Percentiles rank a stretch among this genome's conserved stretches.
These are phyloP conservation scores for Letharia lupina DNA, from an alignment of 495 filamentous ascomycete species.

Conservation along the genomic window DNA sequence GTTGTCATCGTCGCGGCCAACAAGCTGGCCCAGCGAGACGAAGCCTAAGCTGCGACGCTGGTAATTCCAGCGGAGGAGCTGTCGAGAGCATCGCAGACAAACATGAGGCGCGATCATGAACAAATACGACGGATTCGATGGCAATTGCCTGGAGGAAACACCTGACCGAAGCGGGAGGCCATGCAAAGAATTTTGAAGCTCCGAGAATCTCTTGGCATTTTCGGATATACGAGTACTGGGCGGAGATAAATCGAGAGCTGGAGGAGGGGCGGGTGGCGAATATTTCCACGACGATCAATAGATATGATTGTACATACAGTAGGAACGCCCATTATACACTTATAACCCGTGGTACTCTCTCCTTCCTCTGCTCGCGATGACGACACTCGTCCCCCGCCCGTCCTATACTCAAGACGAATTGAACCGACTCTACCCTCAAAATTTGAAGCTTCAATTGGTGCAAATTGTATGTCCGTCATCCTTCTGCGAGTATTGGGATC, in stretches of 20 bases:
- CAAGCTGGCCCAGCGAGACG: slow-evolving; percentile 12
- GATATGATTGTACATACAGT: too few relatives aligned
- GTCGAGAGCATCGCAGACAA: slow-evolving; percentile 18
- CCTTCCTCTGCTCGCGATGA: slow-evolving; percentile 46
- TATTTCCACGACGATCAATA: not conserved
- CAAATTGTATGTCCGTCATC: slow-evolving; percentile 55
- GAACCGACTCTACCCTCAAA: slow-evolving; percentile 65
- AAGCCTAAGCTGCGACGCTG: slow-evolving; percentile 13
- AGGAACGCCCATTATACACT: not conserved
- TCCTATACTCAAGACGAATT: slow-evolving; percentile 81
- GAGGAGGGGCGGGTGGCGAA: not conserved
- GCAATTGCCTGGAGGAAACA: not conserved
- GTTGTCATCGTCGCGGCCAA: slow-evolving; percentile 2
- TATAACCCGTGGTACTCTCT: not conserved
- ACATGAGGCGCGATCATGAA: slow-evolving; percentile 19
- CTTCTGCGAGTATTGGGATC: not conserved
- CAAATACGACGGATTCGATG: not conserved
- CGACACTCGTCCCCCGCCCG: slow-evolving; percentile 60
- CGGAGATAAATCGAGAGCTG: not conserved
- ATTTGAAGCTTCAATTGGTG: slow-evolving; percentile 75
- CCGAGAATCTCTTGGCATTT: not conserved
- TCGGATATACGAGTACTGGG: not conserved
- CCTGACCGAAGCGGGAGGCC: not conserved
- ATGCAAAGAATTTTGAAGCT: not conserved
- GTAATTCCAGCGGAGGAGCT: slow-evolving; percentile 3